These are phyloP conservation scores for Apiospora koreana DNA, from an alignment of 2,329 filamentous ascomycete genomes.

Conservation along the genomic window DNA sequence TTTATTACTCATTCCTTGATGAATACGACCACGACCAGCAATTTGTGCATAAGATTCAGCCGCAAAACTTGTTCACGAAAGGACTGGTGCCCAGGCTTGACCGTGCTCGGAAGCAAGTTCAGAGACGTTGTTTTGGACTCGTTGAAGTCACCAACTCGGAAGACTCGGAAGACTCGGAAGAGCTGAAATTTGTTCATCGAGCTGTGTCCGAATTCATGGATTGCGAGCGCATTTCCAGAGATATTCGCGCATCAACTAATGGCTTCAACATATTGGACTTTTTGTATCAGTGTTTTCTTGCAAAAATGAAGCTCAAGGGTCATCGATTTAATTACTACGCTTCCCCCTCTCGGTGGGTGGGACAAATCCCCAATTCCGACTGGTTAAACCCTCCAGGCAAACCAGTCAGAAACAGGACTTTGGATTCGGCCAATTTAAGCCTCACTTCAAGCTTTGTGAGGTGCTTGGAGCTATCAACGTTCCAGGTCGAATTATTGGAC, in stretches of 20 bases:
- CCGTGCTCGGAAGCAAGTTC: not conserved
- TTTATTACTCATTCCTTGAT: not conserved
- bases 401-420: too few species aligned
- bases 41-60: not conserved
- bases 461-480: too few species aligned
- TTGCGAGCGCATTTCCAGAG: not conserved
- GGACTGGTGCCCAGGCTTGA: not conserved
- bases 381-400: too few species aligned
- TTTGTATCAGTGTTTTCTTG: not conserved
- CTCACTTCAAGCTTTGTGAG: too few species aligned
- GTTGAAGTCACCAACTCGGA: not conserved
- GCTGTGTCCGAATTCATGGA: not conserved
- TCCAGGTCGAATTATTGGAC: too few species aligned
- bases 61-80: fast-evolving
- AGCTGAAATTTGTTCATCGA: not conserved
- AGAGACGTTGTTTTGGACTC: not conserved
- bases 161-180: not conserved
- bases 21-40: not conserved
- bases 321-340: not conserved
- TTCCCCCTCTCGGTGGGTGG: too few species aligned
- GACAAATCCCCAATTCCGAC: too few species aligned
- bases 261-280: not conserved
- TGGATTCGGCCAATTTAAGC: too few species aligned
- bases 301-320: not conserved
- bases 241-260: not conserved